Evolutionary conservation across 192 early-diverging fungal genomes (phyloP), one percentile per base, ranked within the genome.

Genomic region (Phycomyces blakesleeanus): DNA sequence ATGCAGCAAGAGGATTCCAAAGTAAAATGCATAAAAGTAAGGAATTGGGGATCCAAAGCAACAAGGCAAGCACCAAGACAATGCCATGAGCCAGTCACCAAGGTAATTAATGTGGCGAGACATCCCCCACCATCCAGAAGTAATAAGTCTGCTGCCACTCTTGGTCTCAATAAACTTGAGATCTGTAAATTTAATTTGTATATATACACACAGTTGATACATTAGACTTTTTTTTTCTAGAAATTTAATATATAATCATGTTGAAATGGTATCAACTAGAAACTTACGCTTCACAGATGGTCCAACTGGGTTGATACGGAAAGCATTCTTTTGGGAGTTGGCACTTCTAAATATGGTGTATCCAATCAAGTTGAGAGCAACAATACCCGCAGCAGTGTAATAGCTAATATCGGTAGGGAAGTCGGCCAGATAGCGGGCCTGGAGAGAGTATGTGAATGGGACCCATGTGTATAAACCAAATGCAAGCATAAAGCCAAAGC

Each of bases 1-100:
- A 72, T 98, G 96, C 53, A 95, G 53, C 26, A 98, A 79, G 34
- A 98, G 73, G 18, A 96, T 86, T 11, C 84, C 85, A 80, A 98
- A 98, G 79, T 97, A 98, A 53, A 89, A 71, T 15, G 87, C 80
- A 75, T 97, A 97, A 79, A 98, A 96, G 82, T 94, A 98, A 27
- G 93, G 90, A 57, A 98, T 81, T 3, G 86, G 81, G 15, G 85
- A 80, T 22, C 61, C 74, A 63, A 94, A 91, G 34, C 94, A 92
- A 51, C 88, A 88, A 11, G 94, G 89, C 51, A 98, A 67, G 67
- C 91, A 96, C 89, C 92, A 95, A 11, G 94, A 82, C 27, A 96
- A 75, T 4, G 87, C 85, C 86, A 91, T 94, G 25, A 97, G 66
- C 94, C 94, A 98, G 81, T 98, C 96, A 41, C 94, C 88, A 41